These are phyloP conservation scores for Fusarium nelsonii DNA, from an alignment of 2,329 filamentous ascomycete species.

Conservation along the genomic window DNA sequence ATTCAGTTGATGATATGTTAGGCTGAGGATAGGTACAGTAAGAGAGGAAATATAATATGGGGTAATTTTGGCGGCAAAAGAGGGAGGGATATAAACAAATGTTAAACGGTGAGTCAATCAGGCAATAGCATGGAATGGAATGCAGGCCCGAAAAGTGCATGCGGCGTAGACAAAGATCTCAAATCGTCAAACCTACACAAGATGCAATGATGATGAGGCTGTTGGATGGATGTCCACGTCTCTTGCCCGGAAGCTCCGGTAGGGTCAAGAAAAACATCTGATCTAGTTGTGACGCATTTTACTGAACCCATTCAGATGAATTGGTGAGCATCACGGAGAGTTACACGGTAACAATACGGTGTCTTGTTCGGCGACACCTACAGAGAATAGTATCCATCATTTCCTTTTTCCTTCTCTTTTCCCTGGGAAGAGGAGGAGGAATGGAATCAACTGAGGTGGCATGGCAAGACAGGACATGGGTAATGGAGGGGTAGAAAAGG, in stretches of 20 bases:
- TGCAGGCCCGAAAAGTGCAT: background rate
- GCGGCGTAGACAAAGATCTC: constrained; percentile 26
- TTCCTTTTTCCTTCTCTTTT: background rate
- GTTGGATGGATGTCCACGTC: constrained; percentile 9
- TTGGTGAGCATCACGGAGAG: constrained; percentile 23
- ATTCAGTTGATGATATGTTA: constrained; percentile 22
- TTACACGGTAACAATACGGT: constrained; percentile 34
- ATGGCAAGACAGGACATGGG: constrained; percentile 2
- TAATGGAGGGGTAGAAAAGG: constrained; percentile 35
- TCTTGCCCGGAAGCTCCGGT: constrained; percentile 42
- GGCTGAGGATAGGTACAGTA: background rate
- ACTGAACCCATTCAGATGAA: background rate
- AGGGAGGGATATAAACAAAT: background rate
- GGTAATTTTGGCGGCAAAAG: constrained; percentile 25
- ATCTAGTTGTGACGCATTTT: constrained; percentile 9
- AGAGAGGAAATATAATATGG: constrained; percentile 1
- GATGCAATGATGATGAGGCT: constrained; percentile 3
- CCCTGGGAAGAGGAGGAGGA: background rate
- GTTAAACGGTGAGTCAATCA: constrained; percentile 4
- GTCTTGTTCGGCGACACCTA: constrained; percentile 36
- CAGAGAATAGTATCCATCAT: constrained; percentile 6
- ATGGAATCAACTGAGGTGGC: constrained; percentile 39
- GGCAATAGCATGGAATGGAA: background rate
- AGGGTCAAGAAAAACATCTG: constrained; percentile 16
- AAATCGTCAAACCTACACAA: constrained; percentile 24